A percentile compares a stretch with the other conserved stretches of the same genome.
Evolutionary conservation across 23 red algal genomes (phyloP).

Genomic region (Porphyridium purpureum): DNA sequence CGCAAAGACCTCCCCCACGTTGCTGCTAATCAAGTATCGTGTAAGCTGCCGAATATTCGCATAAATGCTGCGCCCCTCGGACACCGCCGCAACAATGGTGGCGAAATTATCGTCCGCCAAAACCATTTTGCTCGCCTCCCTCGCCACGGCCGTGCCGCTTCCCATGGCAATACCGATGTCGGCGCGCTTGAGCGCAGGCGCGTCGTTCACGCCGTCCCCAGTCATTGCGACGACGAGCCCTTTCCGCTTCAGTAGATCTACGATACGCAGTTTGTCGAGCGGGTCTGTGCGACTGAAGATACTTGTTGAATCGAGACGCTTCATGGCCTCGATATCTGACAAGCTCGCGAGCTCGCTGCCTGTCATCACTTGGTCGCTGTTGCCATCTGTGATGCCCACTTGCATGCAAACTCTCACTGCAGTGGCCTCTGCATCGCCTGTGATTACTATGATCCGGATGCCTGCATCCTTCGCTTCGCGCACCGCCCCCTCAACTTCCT

Average conservation of each 20-base stretch:
- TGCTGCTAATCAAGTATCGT: slow-evolving; percentile 23
- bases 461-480: slow-evolving; percentile 35
- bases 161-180: slow-evolving; percentile 32
- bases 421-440: slow-evolving; percentile 77
- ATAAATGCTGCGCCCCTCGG: slow-evolving; percentile 23
- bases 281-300: slow-evolving; percentile 15
- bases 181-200: slow-evolving; percentile 17
- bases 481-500: slow-evolving; percentile 62
- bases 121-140: slow-evolving; percentile 20
- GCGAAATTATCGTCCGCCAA: slow-evolving; percentile 21
- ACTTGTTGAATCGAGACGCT: slow-evolving; percentile 9
- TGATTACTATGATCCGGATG: slow-evolving; percentile 94
- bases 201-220: slow-evolving; percentile 27
- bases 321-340: no score
- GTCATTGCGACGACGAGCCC: slow-evolving; percentile 18
- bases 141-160: slow-evolving; percentile 15
- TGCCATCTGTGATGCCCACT: slow-evolving; percentile 61
- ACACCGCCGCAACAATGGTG: slow-evolving; percentile 22
- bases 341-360: slow-evolving; percentile 79
- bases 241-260: slow-evolving; percentile 8
- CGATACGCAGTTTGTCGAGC: slow-evolving; percentile 17
- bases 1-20: slow-evolving; percentile 21
- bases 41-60: slow-evolving; percentile 27
- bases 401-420: slow-evolving; percentile 59
- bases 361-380: slow-evolving; percentile 43